These are phyloP conservation scores for Shiraia bambusicola DNA, from an alignment of 2,329 filamentous ascomycete species.

Conservation along the genomic window DNA sequence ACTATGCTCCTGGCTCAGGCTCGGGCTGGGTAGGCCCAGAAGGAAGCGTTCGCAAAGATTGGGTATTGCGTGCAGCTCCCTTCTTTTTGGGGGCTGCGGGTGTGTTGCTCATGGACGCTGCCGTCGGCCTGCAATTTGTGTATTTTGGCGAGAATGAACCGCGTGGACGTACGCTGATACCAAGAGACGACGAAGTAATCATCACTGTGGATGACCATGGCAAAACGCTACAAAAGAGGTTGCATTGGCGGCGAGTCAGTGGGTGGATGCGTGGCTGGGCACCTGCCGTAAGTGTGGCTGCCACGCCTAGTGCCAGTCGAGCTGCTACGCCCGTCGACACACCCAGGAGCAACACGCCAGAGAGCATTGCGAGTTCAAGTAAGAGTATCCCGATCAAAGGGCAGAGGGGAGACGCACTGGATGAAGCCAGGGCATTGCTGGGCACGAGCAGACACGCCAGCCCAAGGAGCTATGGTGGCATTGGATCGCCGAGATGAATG, in stretches of 20 bases:
- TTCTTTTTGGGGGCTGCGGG: slow-evolving; percentile 69
- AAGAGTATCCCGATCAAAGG: slow-evolving; percentile 30
- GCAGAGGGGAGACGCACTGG: slow-evolving; percentile 24
- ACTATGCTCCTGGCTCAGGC: slow-evolving; percentile 56
- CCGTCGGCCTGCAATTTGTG: slow-evolving; percentile 64
- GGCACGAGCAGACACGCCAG: slow-evolving; percentile 37
- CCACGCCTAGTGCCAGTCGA: slow-evolving; percentile 34
- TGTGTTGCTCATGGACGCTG: slow-evolving; percentile 62
- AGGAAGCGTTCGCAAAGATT: slow-evolving; percentile 57
- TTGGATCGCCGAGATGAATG: slow-evolving; percentile 16
- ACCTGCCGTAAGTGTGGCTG: slow-evolving; percentile 51
- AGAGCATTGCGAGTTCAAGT: slow-evolving; percentile 9
- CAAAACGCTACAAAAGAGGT: slow-evolving; percentile 35
- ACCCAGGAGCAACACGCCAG: slow-evolving; percentile 19
- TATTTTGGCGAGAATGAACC: slow-evolving; percentile 54
- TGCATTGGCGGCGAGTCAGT: slow-evolving; percentile 59
- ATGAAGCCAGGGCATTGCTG: slow-evolving; percentile 41
- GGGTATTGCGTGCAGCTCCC: slow-evolving; percentile 60
- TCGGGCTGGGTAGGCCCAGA: slow-evolving; percentile 60
- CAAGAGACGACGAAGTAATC: slow-evolving; percentile 48
- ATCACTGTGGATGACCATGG: slow-evolving; percentile 47
- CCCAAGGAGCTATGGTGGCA: slow-evolving; percentile 37
- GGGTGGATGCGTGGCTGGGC: slow-evolving; percentile 70
- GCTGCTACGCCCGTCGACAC: slow-evolving; percentile 30
- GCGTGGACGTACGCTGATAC: slow-evolving; percentile 15